phyloP scores from a whole-genome alignment of 495 filamentous ascomycete species.

The Annulohypoxylon nitens region DNA sequence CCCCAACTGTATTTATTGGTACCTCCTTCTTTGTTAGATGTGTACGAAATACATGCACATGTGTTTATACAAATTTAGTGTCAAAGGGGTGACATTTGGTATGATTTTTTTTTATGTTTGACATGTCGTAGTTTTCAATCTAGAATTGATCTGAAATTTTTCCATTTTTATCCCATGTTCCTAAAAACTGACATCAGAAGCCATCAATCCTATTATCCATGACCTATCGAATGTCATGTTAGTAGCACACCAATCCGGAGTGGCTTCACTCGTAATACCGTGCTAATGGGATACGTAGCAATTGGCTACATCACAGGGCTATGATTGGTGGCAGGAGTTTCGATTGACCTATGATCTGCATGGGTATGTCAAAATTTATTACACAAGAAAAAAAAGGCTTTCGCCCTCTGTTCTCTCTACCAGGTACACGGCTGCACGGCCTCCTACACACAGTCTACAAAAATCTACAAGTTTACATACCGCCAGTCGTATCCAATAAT shows the following conservation, averaged over 20 bases:
- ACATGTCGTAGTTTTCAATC: constrained; percentile 20
- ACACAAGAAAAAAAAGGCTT: background rate
- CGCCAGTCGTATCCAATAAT: constrained; percentile 27
- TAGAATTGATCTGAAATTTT: constrained; percentile 7
- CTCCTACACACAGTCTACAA: background rate
- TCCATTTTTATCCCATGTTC: constrained; percentile 18
- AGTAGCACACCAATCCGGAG: background rate
- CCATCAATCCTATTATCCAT: background rate
- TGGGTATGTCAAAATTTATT: constrained; percentile 1
- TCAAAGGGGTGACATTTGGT: background rate
- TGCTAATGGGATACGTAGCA: constrained; percentile 6
- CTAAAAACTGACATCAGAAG: constrained; percentile 9
- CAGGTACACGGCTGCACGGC: background rate
- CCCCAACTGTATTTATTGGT: constrained; percentile 2
- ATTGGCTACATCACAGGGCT: constrained; percentile 2
- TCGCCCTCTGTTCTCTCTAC: background rate
- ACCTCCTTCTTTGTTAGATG: background rate
- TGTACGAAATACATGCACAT: constrained; percentile 2
- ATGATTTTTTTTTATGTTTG: background rate
- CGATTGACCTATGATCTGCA: constrained; percentile 9
- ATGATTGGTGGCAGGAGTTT: background rate
- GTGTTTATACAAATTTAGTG: background rate
- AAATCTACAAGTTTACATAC: constrained; percentile 5
- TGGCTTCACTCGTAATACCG: constrained; percentile 2
- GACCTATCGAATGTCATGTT: background rate